These are phyloP conservation scores for Mycena floridula DNA, from an alignment of 768 basidiomycete species.

Conservation along the genomic window DNA sequence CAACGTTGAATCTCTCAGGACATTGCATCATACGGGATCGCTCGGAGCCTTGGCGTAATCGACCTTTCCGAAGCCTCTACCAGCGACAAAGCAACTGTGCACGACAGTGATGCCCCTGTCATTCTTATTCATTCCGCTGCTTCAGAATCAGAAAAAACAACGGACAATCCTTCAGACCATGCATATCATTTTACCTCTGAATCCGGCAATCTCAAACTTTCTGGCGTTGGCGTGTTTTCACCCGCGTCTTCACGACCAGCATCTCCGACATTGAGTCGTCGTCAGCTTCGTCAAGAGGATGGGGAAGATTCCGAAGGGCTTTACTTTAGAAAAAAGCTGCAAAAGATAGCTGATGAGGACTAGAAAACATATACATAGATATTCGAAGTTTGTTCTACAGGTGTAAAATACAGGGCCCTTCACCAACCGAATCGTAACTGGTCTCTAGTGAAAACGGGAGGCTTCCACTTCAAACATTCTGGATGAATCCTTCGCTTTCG, in stretches of 20 bases:
- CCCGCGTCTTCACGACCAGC: slow-evolving; percentile 62
- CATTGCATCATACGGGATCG: slow-evolving; percentile 75
- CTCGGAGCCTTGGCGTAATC: slow-evolving; percentile 72
- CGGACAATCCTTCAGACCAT: slow-evolving; percentile 13
- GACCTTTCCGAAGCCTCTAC: slow-evolving; percentile 73
- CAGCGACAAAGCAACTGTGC: slow-evolving; percentile 44
- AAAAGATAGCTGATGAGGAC: slow-evolving; percentile 4
- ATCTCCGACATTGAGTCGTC: slow-evolving; percentile 52
- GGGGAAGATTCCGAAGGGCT: background rate
- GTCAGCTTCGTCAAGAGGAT: slow-evolving; percentile 11
- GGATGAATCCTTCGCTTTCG: slow-evolving; percentile 73
- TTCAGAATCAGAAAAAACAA: background rate
- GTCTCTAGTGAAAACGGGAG: slow-evolving; percentile 87
- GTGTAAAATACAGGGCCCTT: slow-evolving; percentile 3
- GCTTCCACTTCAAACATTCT: slow-evolving; percentile 86
- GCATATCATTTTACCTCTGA: slow-evolving; percentile 47
- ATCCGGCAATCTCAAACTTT: slow-evolving; percentile 44
- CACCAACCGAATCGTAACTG: slow-evolving; percentile 76
- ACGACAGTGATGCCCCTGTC: slow-evolving; percentile 22
- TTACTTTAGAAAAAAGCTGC: slow-evolving; percentile 16
- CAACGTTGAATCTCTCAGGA: slow-evolving; percentile 40
- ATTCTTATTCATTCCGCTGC: slow-evolving; percentile 21
- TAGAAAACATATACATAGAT: background rate
- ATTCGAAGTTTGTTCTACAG: background rate
- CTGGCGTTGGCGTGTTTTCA: slow-evolving; percentile 70